Conservation (phyloP, 179 eudicot species). For the Silene noctiflora region DNA sequence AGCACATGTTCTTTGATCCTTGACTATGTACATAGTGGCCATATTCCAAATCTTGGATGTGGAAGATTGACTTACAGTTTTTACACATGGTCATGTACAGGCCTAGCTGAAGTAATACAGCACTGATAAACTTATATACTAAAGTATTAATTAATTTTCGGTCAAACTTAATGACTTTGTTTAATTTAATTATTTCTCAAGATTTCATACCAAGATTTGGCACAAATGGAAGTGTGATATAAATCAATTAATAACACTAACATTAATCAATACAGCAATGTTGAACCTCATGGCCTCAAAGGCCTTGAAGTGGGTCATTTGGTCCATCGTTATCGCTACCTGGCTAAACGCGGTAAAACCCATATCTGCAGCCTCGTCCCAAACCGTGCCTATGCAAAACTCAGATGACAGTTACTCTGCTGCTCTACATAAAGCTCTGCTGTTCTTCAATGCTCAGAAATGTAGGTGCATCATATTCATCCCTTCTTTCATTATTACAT, state of each 20-base stretch:
- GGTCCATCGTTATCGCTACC: conserved; percentile 17
- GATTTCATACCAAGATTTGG: too few species aligned
- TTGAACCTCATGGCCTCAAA: neutral
- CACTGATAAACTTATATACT: neutral
- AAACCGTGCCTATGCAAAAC: conserved; percentile 15
- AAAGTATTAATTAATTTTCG: neutral
- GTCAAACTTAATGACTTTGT: neutral
- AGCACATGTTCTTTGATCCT: too few species aligned
- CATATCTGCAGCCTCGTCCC: conserved; percentile 2
- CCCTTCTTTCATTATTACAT: too few species aligned
- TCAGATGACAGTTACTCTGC: conserved; percentile 23
- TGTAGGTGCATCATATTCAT: conserved; percentile 25
- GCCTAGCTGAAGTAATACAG: neutral
- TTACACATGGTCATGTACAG: neutral
- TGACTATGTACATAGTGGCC: too few species aligned
- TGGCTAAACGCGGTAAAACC: conserved; percentile 11
- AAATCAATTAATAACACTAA: too few species aligned
- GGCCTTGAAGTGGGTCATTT: conserved; percentile 15
- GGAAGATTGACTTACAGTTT: neutral
- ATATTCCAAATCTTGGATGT: too few species aligned
- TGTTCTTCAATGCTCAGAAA: conserved; percentile 46
- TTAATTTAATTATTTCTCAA: neutral
- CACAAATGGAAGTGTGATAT: too few species aligned
- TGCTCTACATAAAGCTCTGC: conserved; percentile 34
- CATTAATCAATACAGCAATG: neutral